Percentiles rank a stretch among this genome's conserved stretches.
phyloP scores from a whole-genome alignment of 345 rosid genomes.

The Corchorus capsularis region DNA sequence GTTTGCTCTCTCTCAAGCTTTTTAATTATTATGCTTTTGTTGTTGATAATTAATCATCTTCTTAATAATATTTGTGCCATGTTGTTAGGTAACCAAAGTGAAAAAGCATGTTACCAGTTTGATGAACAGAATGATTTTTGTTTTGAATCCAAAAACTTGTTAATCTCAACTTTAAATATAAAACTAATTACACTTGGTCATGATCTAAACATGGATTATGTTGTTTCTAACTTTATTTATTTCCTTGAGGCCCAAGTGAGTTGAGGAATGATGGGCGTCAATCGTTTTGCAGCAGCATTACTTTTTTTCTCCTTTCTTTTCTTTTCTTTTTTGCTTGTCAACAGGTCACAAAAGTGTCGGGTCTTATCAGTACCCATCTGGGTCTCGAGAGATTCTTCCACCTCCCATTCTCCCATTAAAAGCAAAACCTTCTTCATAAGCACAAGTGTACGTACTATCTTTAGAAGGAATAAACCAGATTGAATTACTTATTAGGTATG shows the following conservation, averaged over 20 bases:
- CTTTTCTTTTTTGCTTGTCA: not conserved
- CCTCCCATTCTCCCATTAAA: not conserved
- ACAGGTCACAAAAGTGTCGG: slow-evolving; percentile 25
- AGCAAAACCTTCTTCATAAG: not conserved
- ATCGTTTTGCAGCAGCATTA: slow-evolving; percentile 15
- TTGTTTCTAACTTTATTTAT: not conserved
- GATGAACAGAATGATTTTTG: not conserved
- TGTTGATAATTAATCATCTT: not conserved
- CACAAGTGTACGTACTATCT: not conserved
- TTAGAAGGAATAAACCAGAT: not conserved
- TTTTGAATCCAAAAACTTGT: not conserved
- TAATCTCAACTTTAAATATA: not conserved
- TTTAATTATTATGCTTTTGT: not conserved
- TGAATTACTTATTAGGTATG: not conserved
- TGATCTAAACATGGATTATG: not conserved
- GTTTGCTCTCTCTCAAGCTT: not conserved
- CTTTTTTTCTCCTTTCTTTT: not conserved
- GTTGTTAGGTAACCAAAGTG: not conserved
- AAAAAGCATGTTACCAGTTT: slow-evolving; percentile 6
- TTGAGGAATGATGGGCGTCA: slow-evolving; percentile 29
- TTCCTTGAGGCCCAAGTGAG: slow-evolving; percentile 14
- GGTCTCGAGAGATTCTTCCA: slow-evolving; percentile 15
- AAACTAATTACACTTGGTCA: not conserved
- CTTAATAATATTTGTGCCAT: not conserved
- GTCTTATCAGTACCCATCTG: slow-evolving; percentile 26